A percentile compares a stretch with the other conserved stretches of the same genome.
Evolutionary conservation across 495 filamentous ascomycete species (phyloP).

Genomic region (Trichoderma reesei): DNA sequence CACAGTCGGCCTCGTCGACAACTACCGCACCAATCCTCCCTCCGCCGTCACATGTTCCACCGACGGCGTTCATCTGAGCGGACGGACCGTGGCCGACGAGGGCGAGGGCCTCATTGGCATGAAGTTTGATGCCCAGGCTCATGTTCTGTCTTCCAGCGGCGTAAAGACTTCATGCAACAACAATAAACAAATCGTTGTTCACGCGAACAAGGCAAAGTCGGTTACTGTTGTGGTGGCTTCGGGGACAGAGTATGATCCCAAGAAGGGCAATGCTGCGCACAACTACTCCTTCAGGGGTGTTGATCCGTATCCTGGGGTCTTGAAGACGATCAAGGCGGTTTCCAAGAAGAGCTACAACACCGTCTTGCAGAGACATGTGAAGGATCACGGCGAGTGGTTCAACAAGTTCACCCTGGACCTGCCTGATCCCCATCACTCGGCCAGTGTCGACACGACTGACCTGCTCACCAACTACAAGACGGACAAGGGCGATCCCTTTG

Average conservation of each 20-base stretch:
- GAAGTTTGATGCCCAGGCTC: constrained; percentile 4
- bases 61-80: neutral
- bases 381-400: constrained; percentile 27
- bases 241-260: constrained; percentile 37
- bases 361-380: constrained; percentile 26
- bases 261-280: constrained; percentile 29
- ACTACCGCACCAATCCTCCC: neutral
- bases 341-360: constrained; percentile 20
- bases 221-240: constrained; percentile 30
- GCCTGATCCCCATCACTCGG: constrained; percentile 29
- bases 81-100: neutral
- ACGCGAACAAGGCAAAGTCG: neutral
- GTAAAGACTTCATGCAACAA: neutral
- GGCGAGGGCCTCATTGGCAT: neutral
- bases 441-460: constrained; percentile 23
- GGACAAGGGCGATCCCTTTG: constrained; percentile 29
- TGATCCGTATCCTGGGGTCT: constrained; percentile 30
- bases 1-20: constrained; percentile 17
- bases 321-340: constrained; percentile 20
- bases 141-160: neutral
- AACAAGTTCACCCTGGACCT: constrained; percentile 30
- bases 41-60: neutral
- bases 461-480: constrained; percentile 20
- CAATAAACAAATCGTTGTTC: neutral
- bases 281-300: constrained; percentile 37